Evolutionary conservation across 768 basidiomycete species (phyloP).

Genomic region (Auricularia sp.): DNA sequence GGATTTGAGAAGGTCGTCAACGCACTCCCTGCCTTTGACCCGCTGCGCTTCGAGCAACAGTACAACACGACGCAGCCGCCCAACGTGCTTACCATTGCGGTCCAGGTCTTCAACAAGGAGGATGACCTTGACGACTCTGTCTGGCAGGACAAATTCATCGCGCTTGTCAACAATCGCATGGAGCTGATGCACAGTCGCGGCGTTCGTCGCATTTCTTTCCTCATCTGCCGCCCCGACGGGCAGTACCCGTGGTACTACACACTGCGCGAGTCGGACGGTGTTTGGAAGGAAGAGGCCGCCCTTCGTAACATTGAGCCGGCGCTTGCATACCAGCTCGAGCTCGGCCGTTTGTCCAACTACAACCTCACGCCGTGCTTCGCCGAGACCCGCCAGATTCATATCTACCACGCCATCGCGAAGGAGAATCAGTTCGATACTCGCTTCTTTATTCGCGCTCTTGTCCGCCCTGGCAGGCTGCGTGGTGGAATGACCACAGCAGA

Average conservation of each 20-base stretch:
- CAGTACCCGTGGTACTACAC: constrained; percentile 95
- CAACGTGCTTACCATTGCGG: constrained; percentile 88
- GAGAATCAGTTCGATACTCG: constrained; percentile 97
- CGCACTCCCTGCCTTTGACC: constrained; percentile 65
- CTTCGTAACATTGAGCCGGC: constrained; percentile 99
- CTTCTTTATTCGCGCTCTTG: constrained; percentile 94
- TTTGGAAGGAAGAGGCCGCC: constrained; percentile 89
- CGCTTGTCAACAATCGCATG: constrained; percentile 60
- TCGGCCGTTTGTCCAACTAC: constrained; percentile 93
- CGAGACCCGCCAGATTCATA: constrained; percentile 94
- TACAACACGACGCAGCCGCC: constrained; percentile 73
- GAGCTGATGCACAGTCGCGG: constrained; percentile 59
- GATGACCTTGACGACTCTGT: constrained; percentile 68
- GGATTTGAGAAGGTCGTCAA: constrained; percentile 69
- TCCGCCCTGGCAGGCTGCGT: constrained; percentile 88
- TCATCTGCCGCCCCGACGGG: constrained; percentile 74
- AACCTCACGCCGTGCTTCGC: constrained; percentile 93
- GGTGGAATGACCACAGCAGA: constrained; percentile 92
- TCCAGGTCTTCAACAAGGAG: constrained; percentile 75
- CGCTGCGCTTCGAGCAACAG: constrained; percentile 59
- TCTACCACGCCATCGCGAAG: constrained; percentile 89
- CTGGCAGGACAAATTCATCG: constrained; percentile 63
- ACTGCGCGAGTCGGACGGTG: constrained; percentile 54
- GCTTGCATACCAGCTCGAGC: constrained; percentile 93
- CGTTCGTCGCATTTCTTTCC: constrained; percentile 82